These are phyloP conservation scores for Amaranthus hypochondriacus DNA, from an alignment of 148 eudicot species.

Conservation along the genomic window DNA sequence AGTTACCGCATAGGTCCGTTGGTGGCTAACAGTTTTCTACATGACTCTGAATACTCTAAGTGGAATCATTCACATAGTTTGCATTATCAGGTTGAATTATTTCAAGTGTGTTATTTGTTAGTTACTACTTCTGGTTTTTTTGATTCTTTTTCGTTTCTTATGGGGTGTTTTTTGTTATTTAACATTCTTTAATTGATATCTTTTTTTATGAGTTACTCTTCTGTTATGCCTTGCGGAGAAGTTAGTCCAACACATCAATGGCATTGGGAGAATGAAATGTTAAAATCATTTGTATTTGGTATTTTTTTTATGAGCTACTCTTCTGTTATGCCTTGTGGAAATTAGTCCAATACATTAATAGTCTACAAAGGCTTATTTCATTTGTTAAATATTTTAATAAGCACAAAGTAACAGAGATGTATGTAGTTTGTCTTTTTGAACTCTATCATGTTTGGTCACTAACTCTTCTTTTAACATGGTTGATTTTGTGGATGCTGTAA, in stretches of 20 bases:
- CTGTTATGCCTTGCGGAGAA: neutral
- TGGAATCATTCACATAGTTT: slow-evolving; percentile 41
- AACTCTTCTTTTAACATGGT: neutral
- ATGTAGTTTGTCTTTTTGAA: neutral
- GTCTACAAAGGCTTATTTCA: neutral
- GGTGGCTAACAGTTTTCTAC: slow-evolving; percentile 55
- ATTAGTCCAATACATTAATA: neutral
- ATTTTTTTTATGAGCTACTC: neutral
- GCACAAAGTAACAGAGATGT: neutral
- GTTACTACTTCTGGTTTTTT: neutral
- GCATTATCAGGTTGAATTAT: slow-evolving; percentile 57
- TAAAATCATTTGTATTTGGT: neutral
- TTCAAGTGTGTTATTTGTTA: neutral
- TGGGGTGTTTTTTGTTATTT: neutral
- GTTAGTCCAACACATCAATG: neutral
- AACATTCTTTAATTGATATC: neutral
- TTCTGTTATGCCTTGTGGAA: neutral
- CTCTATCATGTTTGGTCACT: neutral
- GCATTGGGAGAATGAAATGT: neutral
- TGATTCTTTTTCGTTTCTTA: neutral
- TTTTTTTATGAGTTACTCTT: neutral
- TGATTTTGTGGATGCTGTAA: slow-evolving; percentile 5
- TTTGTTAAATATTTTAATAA: neutral
- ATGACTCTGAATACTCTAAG: slow-evolving; percentile 38
- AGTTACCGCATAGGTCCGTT: slow-evolving; percentile 71